Evolutionary conservation across 2,329 filamentous ascomycete genomes (phyloP), one percentile per base, ranked within the genome.

Genomic region (Apiospora hydei): DNA sequence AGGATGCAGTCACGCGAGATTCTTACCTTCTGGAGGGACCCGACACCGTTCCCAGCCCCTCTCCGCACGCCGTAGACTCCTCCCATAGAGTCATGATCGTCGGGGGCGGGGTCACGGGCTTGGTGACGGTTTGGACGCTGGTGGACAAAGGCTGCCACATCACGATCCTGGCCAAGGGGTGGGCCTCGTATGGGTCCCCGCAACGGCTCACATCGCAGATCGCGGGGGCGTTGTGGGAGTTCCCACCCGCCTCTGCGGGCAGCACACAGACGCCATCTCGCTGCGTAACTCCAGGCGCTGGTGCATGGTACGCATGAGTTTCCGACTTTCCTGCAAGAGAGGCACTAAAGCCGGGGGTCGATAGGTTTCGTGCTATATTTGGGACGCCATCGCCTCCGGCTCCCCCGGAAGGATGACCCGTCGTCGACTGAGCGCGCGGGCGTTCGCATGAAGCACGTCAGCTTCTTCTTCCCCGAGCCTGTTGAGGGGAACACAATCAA

Each of bases 211-310:
- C 84, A 1, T 85, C 84, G 0, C 84, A 86, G 74, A 83, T 85
- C 69, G 84, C 84, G 0, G 85, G 84, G 14, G 84, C 85, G 0
- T 78, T 86, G 1, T 86, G 84, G 85, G 84, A 86, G 72, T 84
- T 79, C 69, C 84, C 84, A 41, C 84, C 84, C 0, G 83, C 83
- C 83, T 83, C 1, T 86, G 85, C 73, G 85, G 84, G 5, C 80
- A 81, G 47, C 83, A 85, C 70, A 83, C 81, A 3, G 82, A 83
- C 74, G 78, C 78, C 64, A 82, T 83, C 61, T 83, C 81, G 0
- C 76, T 84, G 10, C 78, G 80, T 16, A 77, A 82, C 70, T 84
- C 82, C 2, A 84, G 83, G 74, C 76, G 76, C 47, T 85, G 83
- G 82, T 80, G 79, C 69, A 82, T 85, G 80, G 80, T 78, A 7